phyloP scores from a whole-genome alignment of 176 grass and related monocot genomes.

The Tuctoria greenei region DNA sequence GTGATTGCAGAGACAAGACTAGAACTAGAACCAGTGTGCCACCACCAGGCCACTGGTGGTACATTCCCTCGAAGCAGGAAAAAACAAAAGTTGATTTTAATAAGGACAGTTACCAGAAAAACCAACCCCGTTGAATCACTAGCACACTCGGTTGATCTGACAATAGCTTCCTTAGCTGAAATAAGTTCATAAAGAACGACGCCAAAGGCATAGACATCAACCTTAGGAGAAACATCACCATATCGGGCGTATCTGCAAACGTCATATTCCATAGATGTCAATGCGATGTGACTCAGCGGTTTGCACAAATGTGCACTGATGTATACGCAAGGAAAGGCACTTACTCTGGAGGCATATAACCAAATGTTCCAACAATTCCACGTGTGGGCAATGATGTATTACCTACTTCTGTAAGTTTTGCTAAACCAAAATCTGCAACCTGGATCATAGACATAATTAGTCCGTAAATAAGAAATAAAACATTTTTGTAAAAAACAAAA shows the following conservation, averaged over 20 bases:
- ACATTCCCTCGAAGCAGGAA: background rate
- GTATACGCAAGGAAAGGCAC: slow-evolving; percentile 10
- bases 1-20: background rate
- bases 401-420: slow-evolving; percentile 89
- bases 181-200: slow-evolving; percentile 96
- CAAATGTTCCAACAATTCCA: slow-evolving; percentile 89
- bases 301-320: background rate
- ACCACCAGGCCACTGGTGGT: background rate
- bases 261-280: slow-evolving; percentile 20
- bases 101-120: slow-evolving; percentile 61
- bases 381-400: slow-evolving; percentile 58
- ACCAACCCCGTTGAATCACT: slow-evolving; percentile 81
- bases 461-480: background rate
- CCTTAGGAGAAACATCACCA: slow-evolving; percentile 88
- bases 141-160: slow-evolving; percentile 53
- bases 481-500: background rate
- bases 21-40: background rate
- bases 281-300: background rate
- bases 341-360: slow-evolving; percentile 98
- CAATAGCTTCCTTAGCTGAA: slow-evolving; percentile 90
- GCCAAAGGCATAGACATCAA: slow-evolving; percentile 90
- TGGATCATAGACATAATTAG: slow-evolving; percentile 35
- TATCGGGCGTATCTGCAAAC: slow-evolving; percentile 74
- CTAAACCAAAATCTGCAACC: slow-evolving; percentile 97
- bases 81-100: background rate